Base-by-base conservation (phyloP, 495 filamentous ascomycete species). In the Penicillium longicatenatum region DNA sequence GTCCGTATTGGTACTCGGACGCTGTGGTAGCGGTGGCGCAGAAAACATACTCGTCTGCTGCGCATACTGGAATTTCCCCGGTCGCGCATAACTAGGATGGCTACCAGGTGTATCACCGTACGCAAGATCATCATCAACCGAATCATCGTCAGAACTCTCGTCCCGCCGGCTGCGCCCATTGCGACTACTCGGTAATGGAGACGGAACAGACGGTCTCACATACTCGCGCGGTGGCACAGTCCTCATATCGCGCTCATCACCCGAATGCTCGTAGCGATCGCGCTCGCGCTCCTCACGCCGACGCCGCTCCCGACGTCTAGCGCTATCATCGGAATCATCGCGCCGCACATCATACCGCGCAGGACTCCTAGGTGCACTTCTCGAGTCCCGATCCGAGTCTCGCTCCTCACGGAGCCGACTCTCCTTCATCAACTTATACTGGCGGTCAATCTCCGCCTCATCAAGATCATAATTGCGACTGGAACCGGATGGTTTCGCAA, bases 41-140 rank as follows among this genome's bases (percentile, higher is more conserved):
- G 64, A 64, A 1, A 43, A 49, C 47, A 58, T 61, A 8, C 80
- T 73, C 52, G 65, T 55, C 0, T 76, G 68, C 58, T 72, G 72
- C 16, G 77, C 73, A 55, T 87, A 84, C 47, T 80, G 75, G 61
- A 74, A 85, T 41, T 68, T 72, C 26, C 73, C 71, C 0, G 81
- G 76, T 58, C 76, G 71, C 17, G 75, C 75, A 69, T 87, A 86
- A 46, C 75, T 75, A 2, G 77, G 67, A 54, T 78, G 71, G 35
- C 50, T 61, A 7, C 71, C 75, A 4, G 61, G 66, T 6, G 24
- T 58, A 45, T 76, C 73, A 4, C 76, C 76, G 52, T 79, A 79
- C 0, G 73, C 76, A 7, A 79, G 65, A 20, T 58, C 62, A 35
- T 76, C 71, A 30, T 75, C 68, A 19, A 71, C 69, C 30, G 79